Conservation (phyloP, 441 rosid genomes). For the Cnidoscolus chayamansa region DNA sequence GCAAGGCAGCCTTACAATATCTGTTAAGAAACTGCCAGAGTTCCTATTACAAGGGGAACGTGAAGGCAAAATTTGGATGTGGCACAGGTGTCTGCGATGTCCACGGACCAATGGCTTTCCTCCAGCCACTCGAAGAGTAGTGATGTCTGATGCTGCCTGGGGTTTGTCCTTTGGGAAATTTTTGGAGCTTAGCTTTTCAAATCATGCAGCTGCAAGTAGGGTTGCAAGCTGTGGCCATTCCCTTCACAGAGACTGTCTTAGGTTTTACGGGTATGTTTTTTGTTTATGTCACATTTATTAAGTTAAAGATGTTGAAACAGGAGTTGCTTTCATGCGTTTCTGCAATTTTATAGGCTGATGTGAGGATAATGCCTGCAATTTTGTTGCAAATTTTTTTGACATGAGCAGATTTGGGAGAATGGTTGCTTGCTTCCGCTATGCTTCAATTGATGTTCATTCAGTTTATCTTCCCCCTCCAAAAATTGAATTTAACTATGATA, state of each 20-base stretch:
- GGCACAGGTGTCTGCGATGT: constrained; percentile 96
- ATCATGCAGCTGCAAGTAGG: constrained; percentile 97
- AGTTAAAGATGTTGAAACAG: not conserved
- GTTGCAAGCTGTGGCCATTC: constrained; percentile 98
- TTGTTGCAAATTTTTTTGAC: constrained; percentile 11
- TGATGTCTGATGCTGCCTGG: constrained; percentile 99
- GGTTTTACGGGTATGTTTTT: constrained; percentile 79
- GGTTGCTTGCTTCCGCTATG: constrained; percentile 97
- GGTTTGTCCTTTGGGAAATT: constrained; percentile 96
- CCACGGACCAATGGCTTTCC: constrained; percentile 75
- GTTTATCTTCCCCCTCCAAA: constrained; percentile 81
- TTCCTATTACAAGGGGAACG: constrained; percentile 72
- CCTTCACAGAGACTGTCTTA: constrained; percentile 94
- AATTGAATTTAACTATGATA: constrained; percentile 62
- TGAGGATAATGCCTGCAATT: not conserved
- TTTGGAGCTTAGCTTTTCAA: constrained; percentile 96
- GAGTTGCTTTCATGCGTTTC: not conserved
- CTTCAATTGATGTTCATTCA: constrained; percentile 79
- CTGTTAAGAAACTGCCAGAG: constrained; percentile 79
- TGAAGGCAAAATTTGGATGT: constrained; percentile 98
- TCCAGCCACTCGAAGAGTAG: constrained; percentile 82
- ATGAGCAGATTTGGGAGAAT: constrained; percentile 73
- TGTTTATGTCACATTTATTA: constrained; percentile 2
- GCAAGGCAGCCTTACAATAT: constrained; percentile 92
- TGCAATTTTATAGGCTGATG: not conserved